Evolutionary conservation across 495 filamentous ascomycete species (phyloP).

Genomic region (Cercophora sp.): DNA sequence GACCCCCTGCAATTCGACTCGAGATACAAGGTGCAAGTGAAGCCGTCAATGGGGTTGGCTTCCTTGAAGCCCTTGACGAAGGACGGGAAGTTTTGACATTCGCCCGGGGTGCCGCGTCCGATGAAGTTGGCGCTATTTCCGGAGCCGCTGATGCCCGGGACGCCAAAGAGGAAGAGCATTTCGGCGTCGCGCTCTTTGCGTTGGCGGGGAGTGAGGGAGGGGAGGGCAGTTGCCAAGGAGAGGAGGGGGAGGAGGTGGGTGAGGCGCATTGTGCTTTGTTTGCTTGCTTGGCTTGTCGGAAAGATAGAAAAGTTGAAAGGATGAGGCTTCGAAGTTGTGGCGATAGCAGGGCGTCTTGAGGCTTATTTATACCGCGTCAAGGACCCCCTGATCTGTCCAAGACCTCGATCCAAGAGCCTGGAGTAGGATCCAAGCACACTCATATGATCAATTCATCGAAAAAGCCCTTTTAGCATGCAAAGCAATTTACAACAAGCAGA

Average conservation of each 20-base stretch:
- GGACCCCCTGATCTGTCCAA: too few relatives aligned
- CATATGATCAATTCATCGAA: too few relatives aligned
- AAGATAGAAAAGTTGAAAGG: too few relatives aligned
- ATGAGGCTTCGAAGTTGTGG: too few relatives aligned
- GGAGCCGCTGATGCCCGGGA: conserved; percentile 1
- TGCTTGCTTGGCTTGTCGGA: too few relatives aligned
- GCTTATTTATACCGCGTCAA: too few relatives aligned
- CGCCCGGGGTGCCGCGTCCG: background rate
- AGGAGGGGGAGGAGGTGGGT: background rate
- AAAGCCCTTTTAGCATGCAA: too few relatives aligned
- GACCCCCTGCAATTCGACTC: conserved; percentile 3
- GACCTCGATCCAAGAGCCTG: too few relatives aligned
- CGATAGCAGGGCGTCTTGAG: too few relatives aligned
- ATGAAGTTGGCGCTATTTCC: conserved; percentile 2
- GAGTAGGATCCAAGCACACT: too few relatives aligned
- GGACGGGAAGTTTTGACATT: conserved; percentile 8
- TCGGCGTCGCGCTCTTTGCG: background rate
- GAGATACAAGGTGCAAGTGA: conserved; percentile 4
- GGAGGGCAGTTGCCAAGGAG: background rate
- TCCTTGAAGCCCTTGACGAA: conserved; percentile 7
- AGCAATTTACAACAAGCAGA: too few relatives aligned
- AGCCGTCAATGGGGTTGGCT: conserved; percentile 8
- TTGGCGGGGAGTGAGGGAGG: conserved; percentile 2
- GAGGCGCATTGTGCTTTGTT: conserved; percentile 7
- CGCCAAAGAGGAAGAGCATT: conserved; percentile 7